These are phyloP conservation scores for Beauveria bassiana DNA, from an alignment of 2,329 filamentous ascomycete species.

Conservation along the genomic window DNA sequence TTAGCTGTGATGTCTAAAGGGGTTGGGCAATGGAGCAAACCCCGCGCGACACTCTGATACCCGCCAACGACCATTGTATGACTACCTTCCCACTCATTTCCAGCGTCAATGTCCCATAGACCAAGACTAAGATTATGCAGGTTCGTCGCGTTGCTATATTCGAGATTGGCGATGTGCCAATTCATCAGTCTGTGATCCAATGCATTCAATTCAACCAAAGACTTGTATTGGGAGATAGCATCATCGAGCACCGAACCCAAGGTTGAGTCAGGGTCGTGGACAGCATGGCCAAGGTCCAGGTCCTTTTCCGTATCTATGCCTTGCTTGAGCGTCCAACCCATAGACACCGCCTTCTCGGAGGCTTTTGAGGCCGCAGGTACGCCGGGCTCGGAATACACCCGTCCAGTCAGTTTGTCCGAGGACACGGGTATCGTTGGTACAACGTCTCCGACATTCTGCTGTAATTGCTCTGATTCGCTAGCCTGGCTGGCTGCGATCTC, in stretches of 20 bases:
- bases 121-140: slow-evolving; percentile 79
- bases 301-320: slow-evolving; percentile 57
- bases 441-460: slow-evolving; percentile 45
- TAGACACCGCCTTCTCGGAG: slow-evolving; percentile 65
- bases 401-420: slow-evolving; percentile 62
- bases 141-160: slow-evolving; percentile 93
- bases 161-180: slow-evolving; percentile 96
- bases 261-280: slow-evolving; percentile 59
- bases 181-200: slow-evolving; percentile 88
- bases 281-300: slow-evolving; percentile 61
- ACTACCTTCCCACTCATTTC: slow-evolving; percentile 93
- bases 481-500: slow-evolving; percentile 57
- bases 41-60: slow-evolving; percentile 88
- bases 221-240: slow-evolving; percentile 80
- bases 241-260: slow-evolving; percentile 88
- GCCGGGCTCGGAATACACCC: slow-evolving; percentile 63
- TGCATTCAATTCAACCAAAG: slow-evolving; percentile 71
- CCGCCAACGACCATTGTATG: slow-evolving; percentile 92
- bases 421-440: slow-evolving; percentile 55
- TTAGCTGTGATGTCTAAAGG: slow-evolving; percentile 70
- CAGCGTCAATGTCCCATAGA: slow-evolving; percentile 94
- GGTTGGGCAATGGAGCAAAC: slow-evolving; percentile 68
- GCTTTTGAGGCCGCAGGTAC: slow-evolving; percentile 64
- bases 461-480: slow-evolving; percentile 43
- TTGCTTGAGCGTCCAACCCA: slow-evolving; percentile 73